Evolutionary conservation across 257 asterid genomes (phyloP).

Genomic region (Capsicum baccatum): DNA sequence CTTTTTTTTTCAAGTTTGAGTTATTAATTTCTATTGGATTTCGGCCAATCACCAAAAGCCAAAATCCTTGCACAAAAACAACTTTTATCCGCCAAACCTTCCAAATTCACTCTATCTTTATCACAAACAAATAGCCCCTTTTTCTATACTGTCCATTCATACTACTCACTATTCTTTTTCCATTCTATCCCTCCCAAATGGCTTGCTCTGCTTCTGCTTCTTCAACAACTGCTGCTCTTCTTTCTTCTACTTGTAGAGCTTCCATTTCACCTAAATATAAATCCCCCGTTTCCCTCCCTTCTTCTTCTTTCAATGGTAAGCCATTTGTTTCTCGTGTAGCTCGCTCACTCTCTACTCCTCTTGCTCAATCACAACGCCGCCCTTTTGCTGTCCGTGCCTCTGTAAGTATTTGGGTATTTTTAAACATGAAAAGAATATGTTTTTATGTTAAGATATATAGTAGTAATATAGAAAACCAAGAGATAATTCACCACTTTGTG

Average conservation of each 20-base stretch:
- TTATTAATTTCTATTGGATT: too few species aligned
- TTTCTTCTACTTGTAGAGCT: slow-evolving; percentile 52
- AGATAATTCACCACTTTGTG: too few species aligned
- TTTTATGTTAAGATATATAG: too few species aligned
- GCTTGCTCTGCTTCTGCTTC: slow-evolving; percentile 57
- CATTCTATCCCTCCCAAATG: slow-evolving; percentile 38
- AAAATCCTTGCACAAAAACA: too few species aligned
- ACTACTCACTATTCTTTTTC: neutral
- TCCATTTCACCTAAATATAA: slow-evolving; percentile 45
- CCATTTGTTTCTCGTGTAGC: slow-evolving; percentile 41
- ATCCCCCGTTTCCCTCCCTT: slow-evolving; percentile 41
- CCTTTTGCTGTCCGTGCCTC: slow-evolving; percentile 57
- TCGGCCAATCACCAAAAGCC: too few species aligned
- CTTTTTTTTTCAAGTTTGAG: too few species aligned
- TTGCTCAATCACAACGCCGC: slow-evolving; percentile 44
- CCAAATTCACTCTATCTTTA: neutral
- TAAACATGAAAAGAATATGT: too few species aligned
- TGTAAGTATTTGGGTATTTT: slow-evolving; percentile 43
- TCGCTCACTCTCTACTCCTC: slow-evolving; percentile 48
- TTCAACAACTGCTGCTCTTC: slow-evolving; percentile 42
- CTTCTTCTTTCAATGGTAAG: slow-evolving; percentile 53
- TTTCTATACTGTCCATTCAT: slow-evolving; percentile 4
- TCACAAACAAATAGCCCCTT: neutral
- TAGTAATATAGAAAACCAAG: too few species aligned
- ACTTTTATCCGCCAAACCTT: too few species aligned